Evolutionary conservation across 176 grass and related monocot species (phyloP).

Genomic region (Themeda triandra): DNA sequence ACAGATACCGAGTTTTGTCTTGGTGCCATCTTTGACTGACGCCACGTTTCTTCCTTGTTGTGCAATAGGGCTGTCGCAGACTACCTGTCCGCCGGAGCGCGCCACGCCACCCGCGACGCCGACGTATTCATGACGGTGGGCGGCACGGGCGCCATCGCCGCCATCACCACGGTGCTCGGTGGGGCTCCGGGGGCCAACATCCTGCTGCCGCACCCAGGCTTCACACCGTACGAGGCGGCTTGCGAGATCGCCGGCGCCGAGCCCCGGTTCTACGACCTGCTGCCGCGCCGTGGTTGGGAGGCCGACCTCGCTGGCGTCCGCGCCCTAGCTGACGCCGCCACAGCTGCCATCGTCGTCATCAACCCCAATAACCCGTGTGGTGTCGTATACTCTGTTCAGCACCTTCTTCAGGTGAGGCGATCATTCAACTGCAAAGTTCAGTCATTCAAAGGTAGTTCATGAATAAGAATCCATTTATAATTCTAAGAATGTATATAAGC

Average conservation of each 20-base stretch:
- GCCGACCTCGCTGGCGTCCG: slow-evolving; percentile 48
- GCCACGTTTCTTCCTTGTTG: not conserved
- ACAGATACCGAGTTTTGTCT: too few species aligned
- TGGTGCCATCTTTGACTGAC: not conserved
- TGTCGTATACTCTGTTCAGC: slow-evolving; percentile 45
- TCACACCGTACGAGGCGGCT: slow-evolving; percentile 67
- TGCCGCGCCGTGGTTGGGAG: slow-evolving; percentile 56
- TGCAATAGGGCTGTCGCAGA: slow-evolving; percentile 58
- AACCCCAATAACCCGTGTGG: slow-evolving; percentile 93
- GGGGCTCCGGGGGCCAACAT: slow-evolving; percentile 46
- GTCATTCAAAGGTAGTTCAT: not conserved
- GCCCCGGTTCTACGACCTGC: slow-evolving; percentile 72
- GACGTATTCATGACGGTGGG: slow-evolving; percentile 74
- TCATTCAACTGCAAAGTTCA: not conserved
- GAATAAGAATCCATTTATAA: not conserved
- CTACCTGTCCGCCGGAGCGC: slow-evolving; percentile 42
- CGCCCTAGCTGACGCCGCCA: slow-evolving; percentile 36
- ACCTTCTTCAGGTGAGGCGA: slow-evolving; percentile 59
- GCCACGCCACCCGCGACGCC: slow-evolving; percentile 41
- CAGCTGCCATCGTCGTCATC: slow-evolving; percentile 75
- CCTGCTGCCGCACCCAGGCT: slow-evolving; percentile 78
- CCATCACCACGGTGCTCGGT: slow-evolving; percentile 59
- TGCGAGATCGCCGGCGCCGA: slow-evolving; percentile 70
- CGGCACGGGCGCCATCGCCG: slow-evolving; percentile 62
- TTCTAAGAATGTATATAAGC: not conserved